Evolutionary conservation across 2,329 filamentous ascomycete genomes (phyloP), one percentile per base, ranked within the genome.

Genomic region (Colletotrichum sp.): DNA sequence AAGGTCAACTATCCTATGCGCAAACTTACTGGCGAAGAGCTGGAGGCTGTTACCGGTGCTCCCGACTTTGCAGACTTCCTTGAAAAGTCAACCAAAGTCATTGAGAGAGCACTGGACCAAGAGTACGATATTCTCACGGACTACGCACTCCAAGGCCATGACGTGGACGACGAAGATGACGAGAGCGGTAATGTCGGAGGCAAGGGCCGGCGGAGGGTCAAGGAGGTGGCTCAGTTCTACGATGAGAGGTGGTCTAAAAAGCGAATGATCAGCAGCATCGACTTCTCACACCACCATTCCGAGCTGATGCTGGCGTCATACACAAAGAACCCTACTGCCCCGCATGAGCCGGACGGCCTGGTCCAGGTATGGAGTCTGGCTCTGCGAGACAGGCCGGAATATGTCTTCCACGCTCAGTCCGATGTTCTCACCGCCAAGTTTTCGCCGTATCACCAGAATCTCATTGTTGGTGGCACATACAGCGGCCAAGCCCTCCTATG

Each of bases 341-440:
- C 96, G 34, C 95, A 98, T 82, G 96, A 98, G 79, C 96, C 96
- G 13, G 95, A 98, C 82, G 97, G 97, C 30, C 90, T 99, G 59
- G 94, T 99, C 36, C 96, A 98, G 84, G 94, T 99, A 39, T 99
- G 98, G 98, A 99, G 98, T 83, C 90, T 96, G 82, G 96, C 99
- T 84, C 93, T 99, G 84, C 96, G 98, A 80, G 95, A 97, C 80
- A 93, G 97, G 34, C 96, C 97, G 2, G 97, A 99, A 88, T 99
- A 98, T 85, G 94, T 98, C 74, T 98, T 99, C 84, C 96, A 98
- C 81, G 96, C 96, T 12, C 96, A 98, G 77, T 98, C 96, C 60
- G 97, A 99, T 85, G 95, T 99, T 69, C 90, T 99, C 16, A 95
- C 96, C 1, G 97, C 97, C 78, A 98, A 97, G 79, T 99, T 99